A percentile compares a stretch with the other conserved stretches of the same genome.
phyloP scores from a whole-genome alignment of 2,329 filamentous ascomycete genomes.

The Colletotrichum gloeosporioides region DNA sequence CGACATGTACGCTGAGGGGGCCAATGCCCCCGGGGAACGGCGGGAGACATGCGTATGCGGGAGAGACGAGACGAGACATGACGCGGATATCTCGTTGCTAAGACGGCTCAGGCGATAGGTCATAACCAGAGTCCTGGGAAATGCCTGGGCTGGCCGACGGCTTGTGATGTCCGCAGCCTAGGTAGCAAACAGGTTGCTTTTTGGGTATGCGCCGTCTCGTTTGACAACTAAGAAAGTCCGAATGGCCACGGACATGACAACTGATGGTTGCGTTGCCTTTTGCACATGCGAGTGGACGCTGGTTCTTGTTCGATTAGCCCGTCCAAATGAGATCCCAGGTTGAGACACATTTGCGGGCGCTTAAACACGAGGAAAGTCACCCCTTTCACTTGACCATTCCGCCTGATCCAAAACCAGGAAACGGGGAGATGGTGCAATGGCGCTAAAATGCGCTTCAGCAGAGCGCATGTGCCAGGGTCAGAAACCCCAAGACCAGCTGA shows the following conservation, averaged over 20 bases:
- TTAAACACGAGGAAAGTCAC: neutral
- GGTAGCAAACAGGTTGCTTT: neutral
- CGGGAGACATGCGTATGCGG: conserved; percentile 7
- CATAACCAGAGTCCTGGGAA: neutral
- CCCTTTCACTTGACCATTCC: conserved; percentile 9
- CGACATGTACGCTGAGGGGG: neutral
- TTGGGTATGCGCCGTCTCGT: neutral
- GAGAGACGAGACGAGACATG: conserved; percentile 21
- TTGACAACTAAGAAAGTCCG: neutral
- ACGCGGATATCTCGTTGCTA: conserved; percentile 1
- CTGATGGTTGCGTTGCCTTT: neutral
- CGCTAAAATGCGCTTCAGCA: neutral
- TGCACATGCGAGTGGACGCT: neutral
- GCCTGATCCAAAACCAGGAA: conserved; percentile 11
- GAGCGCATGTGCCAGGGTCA: neutral
- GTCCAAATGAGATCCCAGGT: conserved; percentile 13
- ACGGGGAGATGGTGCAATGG: conserved; percentile 5
- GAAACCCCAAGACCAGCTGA: neutral
- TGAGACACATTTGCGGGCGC: conserved; percentile 11
- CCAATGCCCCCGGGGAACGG: conserved; percentile 14
- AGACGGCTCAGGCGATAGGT: neutral
- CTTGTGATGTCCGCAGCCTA: neutral
- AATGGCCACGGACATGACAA: neutral
- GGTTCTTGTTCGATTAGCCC: neutral
- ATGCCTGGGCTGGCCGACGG: neutral